phyloP scores from a whole-genome alignment of 306 rosid genomes.

The Fagus crenata region DNA sequence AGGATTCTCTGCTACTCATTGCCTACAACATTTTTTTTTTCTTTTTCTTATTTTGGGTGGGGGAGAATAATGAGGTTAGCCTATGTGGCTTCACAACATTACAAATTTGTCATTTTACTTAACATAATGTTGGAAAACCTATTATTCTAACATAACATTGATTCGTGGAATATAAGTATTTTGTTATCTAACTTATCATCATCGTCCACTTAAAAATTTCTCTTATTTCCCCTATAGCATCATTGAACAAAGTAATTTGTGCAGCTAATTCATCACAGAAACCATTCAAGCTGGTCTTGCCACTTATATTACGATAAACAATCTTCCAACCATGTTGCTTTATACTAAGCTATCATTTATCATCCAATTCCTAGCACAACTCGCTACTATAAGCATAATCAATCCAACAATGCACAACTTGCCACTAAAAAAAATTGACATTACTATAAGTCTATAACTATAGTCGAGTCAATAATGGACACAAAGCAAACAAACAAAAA shows the following conservation, averaged over 20 bases:
- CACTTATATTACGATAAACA: not conserved
- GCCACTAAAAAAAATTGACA: too few relatives aligned
- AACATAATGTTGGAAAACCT: not conserved
- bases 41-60: not conserved
- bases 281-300: not conserved
- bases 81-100: not conserved
- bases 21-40: not conserved
- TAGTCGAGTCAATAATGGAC: not conserved
- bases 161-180: not conserved
- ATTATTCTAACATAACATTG: not conserved
- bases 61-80: not conserved
- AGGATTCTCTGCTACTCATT: not conserved
- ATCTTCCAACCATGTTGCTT: not conserved
- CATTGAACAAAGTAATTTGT: not conserved
- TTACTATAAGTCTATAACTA: not conserved
- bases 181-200: not conserved
- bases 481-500: not conserved
- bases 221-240: not conserved
- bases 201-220: not conserved
- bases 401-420: not conserved
- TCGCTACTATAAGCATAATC: not conserved
- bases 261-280: conserved; percentile 1
- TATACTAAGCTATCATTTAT: not conserved
- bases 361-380: not conserved
- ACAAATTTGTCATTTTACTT: not conserved